phyloP scores from a whole-genome alignment of 306 rosid species.

The Citrullus amarus region DNA sequence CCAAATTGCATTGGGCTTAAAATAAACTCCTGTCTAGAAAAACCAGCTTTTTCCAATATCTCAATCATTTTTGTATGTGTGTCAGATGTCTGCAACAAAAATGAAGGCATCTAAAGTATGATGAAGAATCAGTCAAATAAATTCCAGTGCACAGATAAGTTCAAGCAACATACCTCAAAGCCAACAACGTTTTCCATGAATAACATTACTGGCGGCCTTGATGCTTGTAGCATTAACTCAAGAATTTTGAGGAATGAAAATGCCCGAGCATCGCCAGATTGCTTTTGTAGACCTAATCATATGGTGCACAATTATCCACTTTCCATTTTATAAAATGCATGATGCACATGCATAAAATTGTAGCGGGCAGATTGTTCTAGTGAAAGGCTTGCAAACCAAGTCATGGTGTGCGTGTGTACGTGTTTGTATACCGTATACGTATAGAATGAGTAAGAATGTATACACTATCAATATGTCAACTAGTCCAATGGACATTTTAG shows the following conservation, averaged over 20 bases:
- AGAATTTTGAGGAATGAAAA: slow-evolving; percentile 91
- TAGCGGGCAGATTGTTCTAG: not conserved
- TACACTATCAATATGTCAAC: not conserved
- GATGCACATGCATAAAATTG: not conserved
- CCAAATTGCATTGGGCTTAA: slow-evolving; percentile 87
- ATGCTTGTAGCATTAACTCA: slow-evolving; percentile 53
- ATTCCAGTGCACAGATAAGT: not conserved
- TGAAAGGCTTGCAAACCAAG: not conserved
- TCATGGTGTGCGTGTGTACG: not conserved
- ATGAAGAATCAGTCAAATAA: slow-evolving; percentile 5
- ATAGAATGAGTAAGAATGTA: not conserved
- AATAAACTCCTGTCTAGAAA: slow-evolving; percentile 69
- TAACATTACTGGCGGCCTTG: slow-evolving; percentile 58
- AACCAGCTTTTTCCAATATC: slow-evolving; percentile 47
- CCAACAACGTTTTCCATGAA: slow-evolving; percentile 95
- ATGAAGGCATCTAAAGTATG: not conserved
- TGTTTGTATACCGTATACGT: not conserved
- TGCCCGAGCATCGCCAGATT: slow-evolving; percentile 83
- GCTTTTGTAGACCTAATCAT: slow-evolving; percentile 79
- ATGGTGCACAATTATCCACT: slow-evolving; percentile 15
- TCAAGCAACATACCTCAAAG: slow-evolving; percentile 60
- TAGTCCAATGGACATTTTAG: not conserved
- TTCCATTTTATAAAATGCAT: not conserved
- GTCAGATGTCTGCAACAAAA: slow-evolving; percentile 62
- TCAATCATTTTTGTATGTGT: slow-evolving; percentile 67